Conservation (phyloP, 805 yeast genomes). For the Saccharomyces paradoxus region DNA sequence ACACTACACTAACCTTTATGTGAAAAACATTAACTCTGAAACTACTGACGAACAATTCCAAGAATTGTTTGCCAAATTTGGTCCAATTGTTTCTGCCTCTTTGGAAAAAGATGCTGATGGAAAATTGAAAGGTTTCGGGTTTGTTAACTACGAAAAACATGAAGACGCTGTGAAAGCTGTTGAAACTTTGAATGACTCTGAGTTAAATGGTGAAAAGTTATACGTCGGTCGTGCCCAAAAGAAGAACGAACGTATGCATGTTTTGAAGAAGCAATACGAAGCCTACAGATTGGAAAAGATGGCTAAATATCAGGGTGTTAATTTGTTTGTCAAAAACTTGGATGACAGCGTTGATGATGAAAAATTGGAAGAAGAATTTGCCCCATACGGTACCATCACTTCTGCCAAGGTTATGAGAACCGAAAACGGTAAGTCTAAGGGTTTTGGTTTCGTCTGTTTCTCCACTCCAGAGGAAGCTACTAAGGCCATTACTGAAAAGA, state of each 20-base stretch:
- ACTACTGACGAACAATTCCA: constrained; percentile 63
- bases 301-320: constrained; percentile 94
- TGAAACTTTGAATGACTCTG: constrained; percentile 82
- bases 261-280: constrained; percentile 91
- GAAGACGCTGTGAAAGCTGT: constrained; percentile 86
- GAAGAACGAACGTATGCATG: constrained; percentile 95
- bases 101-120: constrained; percentile 77
- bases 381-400: constrained; percentile 89
- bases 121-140: constrained; percentile 92
- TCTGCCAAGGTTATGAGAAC: constrained; percentile 95
- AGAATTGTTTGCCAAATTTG: constrained; percentile 63
- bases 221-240: constrained; percentile 99
- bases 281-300: constrained; percentile 83
- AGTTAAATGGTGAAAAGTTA: constrained; percentile 74
- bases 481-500: constrained; percentile 96
- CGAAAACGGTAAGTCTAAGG: constrained; percentile 90
- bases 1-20: constrained; percentile 91
- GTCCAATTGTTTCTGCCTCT: constrained; percentile 75
- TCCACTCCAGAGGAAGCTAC: constrained; percentile 98
- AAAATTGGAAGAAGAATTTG: constrained; percentile 81
- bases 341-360: constrained; percentile 91
- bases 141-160: constrained; percentile 83
- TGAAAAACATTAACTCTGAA: constrained; percentile 76
- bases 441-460: constrained; percentile 98
- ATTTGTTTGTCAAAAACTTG: constrained; percentile 92